Evolutionary conservation across 73 alveolate genomes (phyloP).

Genomic region (Paramecium sonneborni): DNA sequence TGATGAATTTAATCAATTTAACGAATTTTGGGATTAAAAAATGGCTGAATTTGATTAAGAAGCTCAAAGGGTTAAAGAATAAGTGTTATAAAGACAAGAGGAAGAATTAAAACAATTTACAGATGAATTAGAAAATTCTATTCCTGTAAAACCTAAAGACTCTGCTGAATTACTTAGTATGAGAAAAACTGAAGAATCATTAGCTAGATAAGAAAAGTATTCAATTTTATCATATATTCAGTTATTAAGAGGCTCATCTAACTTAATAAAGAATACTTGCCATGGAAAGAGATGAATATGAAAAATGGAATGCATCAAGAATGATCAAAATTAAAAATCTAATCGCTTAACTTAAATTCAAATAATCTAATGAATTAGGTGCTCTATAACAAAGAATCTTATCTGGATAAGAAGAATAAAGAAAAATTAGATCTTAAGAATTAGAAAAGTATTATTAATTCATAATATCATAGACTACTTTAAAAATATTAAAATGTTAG

Average conservation of each 20-base stretch:
- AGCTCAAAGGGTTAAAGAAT: conserved; percentile 50
- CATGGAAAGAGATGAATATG: conserved; percentile 67
- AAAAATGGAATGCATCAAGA: conserved; percentile 65
- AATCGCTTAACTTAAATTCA: conserved; percentile 31
- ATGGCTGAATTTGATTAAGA: conserved; percentile 66
- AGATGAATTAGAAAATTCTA: conserved; percentile 61
- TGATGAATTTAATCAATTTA: conserved; percentile 67
- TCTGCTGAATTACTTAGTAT: conserved; percentile 60
- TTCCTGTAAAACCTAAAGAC: conserved; percentile 64
- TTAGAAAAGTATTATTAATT: conserved; percentile 44
- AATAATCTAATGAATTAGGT: conserved; percentile 47
- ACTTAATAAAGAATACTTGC: conserved; percentile 60
- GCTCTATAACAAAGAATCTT: conserved; percentile 61
- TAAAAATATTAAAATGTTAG: conserved; percentile 66
- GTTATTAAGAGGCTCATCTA: conserved; percentile 64
- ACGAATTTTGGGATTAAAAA: conserved; percentile 70
- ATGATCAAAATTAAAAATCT: conserved; percentile 46
- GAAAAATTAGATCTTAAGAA: conserved; percentile 62
- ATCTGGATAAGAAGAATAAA: conserved; percentile 66
- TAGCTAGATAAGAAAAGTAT: conserved; percentile 65
- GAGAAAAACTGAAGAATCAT: conserved; percentile 64
- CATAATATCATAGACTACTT: not conserved
- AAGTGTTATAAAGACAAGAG: conserved; percentile 58
- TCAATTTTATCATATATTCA: not conserved
- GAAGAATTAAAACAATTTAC: conserved; percentile 52